Base-by-base conservation (phyloP, 305 asterid genomes). In the Lippia alba region DNA sequence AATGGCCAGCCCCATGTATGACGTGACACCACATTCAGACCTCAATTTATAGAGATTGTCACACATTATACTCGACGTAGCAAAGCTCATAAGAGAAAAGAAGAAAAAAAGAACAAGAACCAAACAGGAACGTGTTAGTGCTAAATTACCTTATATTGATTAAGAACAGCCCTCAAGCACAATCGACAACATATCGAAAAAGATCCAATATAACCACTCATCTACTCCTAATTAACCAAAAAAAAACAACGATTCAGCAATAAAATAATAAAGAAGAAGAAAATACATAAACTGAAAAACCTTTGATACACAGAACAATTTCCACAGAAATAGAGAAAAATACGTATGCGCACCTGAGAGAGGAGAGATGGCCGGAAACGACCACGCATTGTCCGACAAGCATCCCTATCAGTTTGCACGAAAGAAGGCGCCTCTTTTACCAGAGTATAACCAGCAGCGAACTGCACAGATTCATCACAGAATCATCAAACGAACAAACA, bases 391-490 rank as follows among this genome's bases (percentile, higher is more conserved):
- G 81, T 79, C 78, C 69, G 85, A 73, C 84, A 78, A 74, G 86
- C 84, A 68, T 66, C 73, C 67, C 75, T 57, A 79, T 78, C 87
- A 81, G 86, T 71, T 76, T 79, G 76, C 89, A 76, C 86, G 67
- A 77, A 76, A 83, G 77, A 74, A 74, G 45, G 51, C 18, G 6
- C 70, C 70, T 70, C n/a, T 67, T 69, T 57, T 64, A 63, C 66
- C 66, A 71, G 77, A 69, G 64, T 60, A 71, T 66, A 67, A 67
- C 54, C 55, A 66, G 63, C 55, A 76, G 74, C 78, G 80, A 81
- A 76, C 83, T 78, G 85, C 69, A 79, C 80, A 83, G 80, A 73
- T 58, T 56, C 73, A 54, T 63, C 56, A 24, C 39, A 18, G 3
- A 61, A 78, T 40, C 12, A 54, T 60, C 46, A 19, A 45, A 72